Evolutionary conservation across 2,329 filamentous ascomycete species (phyloP), one percentile per base, ranked within the genome.

Genomic region (Thelonectria blattea): DNA sequence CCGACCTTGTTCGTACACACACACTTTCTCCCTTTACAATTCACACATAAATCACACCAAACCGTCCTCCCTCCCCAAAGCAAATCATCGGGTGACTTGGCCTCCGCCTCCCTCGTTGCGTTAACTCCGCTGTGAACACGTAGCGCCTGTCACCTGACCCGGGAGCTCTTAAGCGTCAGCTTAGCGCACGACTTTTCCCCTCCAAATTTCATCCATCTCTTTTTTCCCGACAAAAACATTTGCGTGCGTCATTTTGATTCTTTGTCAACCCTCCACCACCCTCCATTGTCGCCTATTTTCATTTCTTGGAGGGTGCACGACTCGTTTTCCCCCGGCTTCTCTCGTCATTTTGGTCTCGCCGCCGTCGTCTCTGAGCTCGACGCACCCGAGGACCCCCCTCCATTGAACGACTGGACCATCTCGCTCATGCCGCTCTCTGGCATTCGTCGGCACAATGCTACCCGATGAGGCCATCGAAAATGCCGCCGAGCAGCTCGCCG

Each of bases 401-500:
- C 9, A 14, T 14, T 14, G 34, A 14, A 14, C 15, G 34, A 15
- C 34, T 37, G 34, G 22, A 24, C 22, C 22, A 24, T 14, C 34
- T 37, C 3, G 34, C 34, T 6, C 34, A 37, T 47, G 20, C 45
- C 27, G 27, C 20, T 47, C 24, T 14, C 42, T 47, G 45, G 45
- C 22, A 30, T 14, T 5, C 22, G 14, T 47, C 24, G 22, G 20
- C 12, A 47, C 22, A 30, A 47, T 47, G 45, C 45, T 47, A n/a
- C 20, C 45, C n/a, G 45, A 47, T 30, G 45, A 47, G 45, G n/a
- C 22, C 22, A 47, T 47, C 45, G 45, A 47, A n/a, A 47, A 30
- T 10, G 68, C 68, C 54, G 66, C 68, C 61, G 56, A 59, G 8
- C 60, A 72, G 67, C 70, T 78, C 54, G 71, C 72, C 34, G 67